Conservation (phyloP, 805 yeast genomes). For the Ogataea chonburiensis region DNA sequence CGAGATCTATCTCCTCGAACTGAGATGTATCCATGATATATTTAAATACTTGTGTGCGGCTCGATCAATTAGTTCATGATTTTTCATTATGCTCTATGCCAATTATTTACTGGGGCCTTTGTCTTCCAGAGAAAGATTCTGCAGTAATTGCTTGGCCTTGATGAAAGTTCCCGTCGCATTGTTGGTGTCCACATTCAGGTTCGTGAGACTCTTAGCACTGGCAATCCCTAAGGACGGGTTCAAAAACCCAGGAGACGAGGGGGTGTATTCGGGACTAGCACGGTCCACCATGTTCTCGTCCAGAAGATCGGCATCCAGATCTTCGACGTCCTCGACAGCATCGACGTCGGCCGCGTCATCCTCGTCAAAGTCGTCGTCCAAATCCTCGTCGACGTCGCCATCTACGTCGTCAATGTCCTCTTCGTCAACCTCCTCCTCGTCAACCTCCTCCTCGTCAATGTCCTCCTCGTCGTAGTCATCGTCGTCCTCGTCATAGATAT, state of each 20-base stretch:
- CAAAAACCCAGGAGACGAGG: constrained; percentile 5
- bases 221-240: constrained; percentile 17
- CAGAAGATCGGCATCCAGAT: constrained; percentile 16
- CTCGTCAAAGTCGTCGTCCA: constrained; percentile 35
- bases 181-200: constrained; percentile 16
- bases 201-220: constrained; percentile 15
- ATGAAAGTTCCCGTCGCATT: constrained; percentile 27
- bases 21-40: not conserved
- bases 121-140: constrained; percentile 18
- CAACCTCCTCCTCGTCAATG: constrained; percentile 28
- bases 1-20: constrained; percentile 12
- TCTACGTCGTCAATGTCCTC: constrained; percentile 29
- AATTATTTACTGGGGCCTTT: not conserved
- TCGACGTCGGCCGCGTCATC: constrained; percentile 33
- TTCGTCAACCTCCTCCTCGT: constrained; percentile 18
- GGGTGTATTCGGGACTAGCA: constrained; percentile 4
- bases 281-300: constrained; percentile 14
- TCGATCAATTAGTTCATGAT: constrained; percentile 1
- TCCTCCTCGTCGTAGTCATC: constrained; percentile 27
- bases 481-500: constrained; percentile 32
- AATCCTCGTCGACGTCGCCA: constrained; percentile 34
- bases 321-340: constrained; percentile 33
- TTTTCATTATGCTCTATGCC: constrained; percentile 6
- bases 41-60: constrained; percentile 2
- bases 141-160: constrained; percentile 26